Evolutionary conservation across 2,329 filamentous ascomycete genomes (phyloP), one percentile per base, ranked within the genome.

Genomic region (Myriangium duriaei): DNA sequence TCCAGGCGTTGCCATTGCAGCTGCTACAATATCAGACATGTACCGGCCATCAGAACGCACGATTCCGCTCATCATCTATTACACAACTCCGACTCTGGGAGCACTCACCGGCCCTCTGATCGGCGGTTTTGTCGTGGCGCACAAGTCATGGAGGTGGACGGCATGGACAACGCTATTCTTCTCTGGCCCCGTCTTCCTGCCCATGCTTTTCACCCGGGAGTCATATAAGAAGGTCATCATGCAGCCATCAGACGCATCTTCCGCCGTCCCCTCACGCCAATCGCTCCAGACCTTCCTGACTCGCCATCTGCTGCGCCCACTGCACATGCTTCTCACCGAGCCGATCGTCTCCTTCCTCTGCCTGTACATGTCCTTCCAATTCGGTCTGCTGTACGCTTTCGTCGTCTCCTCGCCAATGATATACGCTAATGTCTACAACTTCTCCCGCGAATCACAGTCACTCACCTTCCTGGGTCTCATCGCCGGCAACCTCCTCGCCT

Each of bases 321-420:
- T 68, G 42, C 55, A 63, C 44, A 67, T 69, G 65, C 57, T 68
- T 4, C 51, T 59, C 42, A 65, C 63, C 2, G 65, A 69, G 45
- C 64, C 65, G 13, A 64, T 67, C 7, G 64, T 68, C 4, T 66
- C 68, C 40, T 61, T 71, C 13, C 60, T 66, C 30, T 71, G 71
- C 59, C 59, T 71, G 36, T 71, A 71, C 62, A 55, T 71, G 5
- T 67, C 60, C 15, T 40, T 40, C n/a, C 31, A 40, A 35, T 35
- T 40, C 10, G 37, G 36, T 12, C 17, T 39, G 16, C 36, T 39
- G n/a, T 39, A 39, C 17, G 28, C 32, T 11, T 39, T 39, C 17
- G 36, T 39, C 9, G 36, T 39, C 16, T 39, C 36, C 5, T 39
- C 36, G 2, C 36, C 36, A 7, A 15, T 19, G 4, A 39, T 39